Base-by-base conservation (phyloP, 2,329 filamentous ascomycete species). In the Colletotrichum orchidophilum region DNA sequence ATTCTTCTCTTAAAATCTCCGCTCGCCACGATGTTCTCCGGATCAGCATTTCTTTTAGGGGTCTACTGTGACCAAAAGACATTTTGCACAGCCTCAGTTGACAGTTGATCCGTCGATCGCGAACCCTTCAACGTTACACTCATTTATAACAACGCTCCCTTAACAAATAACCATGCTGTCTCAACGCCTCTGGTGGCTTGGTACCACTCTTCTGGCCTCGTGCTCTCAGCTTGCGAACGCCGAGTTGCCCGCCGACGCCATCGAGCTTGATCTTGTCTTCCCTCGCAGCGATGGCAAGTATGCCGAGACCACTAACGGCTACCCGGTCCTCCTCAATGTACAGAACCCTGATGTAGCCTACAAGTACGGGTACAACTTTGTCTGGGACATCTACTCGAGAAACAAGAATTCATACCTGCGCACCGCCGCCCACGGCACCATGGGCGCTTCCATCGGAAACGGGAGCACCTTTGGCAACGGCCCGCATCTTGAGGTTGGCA, bases 181-280 rank as follows among this genome's bases (percentile, higher is more conserved):
- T 63, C 46, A 49, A 15, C 57, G 59, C 29, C 35, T 49, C 53
- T 63, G 31, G 52, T 68, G 65, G 50, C 59, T 71, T 12, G 53
- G 58, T 31, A 53, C 69, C 65, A 49, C 64, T 49, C 46, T 71
- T 50, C 24, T 71, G 13, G 58, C 64, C 35, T 53, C 59, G 26
- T 71, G 58, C 52, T 29, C 52, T 6, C 53, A 63, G 15, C 49
- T 70, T 5, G 66, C 26, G 24, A 42, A 35, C 63, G 71, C 71
- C 27, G 63, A 73, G 35, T 24, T 72, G 24, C 69, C 71, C 26
- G 69, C 70, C 39, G 63, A 73, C 60, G 69, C 69, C 33, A 59
- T 73, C 46, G 69, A 73, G 49, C 69, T 73, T 35, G 71, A 73
- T 13, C 59, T 73, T 42, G 60, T 73, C 54, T 73, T 73, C 60